Base-by-base conservation (phyloP, 345 rosid species). In the Arabis hirsuta region DNA sequence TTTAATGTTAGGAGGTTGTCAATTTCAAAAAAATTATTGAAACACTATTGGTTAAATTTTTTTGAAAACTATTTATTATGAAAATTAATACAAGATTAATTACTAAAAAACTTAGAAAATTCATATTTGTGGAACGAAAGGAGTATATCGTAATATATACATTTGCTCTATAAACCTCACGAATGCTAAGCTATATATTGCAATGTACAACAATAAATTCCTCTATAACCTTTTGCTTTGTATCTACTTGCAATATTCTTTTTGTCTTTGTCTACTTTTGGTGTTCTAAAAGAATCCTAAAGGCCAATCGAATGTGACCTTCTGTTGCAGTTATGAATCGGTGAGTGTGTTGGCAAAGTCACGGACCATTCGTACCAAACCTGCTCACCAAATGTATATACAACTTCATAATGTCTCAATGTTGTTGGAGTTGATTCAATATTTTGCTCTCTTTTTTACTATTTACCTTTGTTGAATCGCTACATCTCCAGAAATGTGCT, bases 321-420 rank as follows among this genome's bases (percentile, higher is more conserved):
- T 12, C 92, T 92, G 42, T 81, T 87, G 77, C 81, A 58, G 84
- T 90, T 93, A 83, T 87, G 98, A 52, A 88, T 55, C 26, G 94
- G 82, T 3, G 85, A 78, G 8, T 78, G 64, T 41, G 43, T 24
- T 4, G 96, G 97, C 74, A 82, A 83, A 9, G 88, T 42, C 66
- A 86, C 87, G 29, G 86, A 86, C 94, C 98, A 90, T 70, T 93
- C 94, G 27, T 93, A 89, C 97, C 91, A 93, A 67, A 87, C 97
- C 96, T 93, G 74, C 4, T 50, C 6, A 32, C 61, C 43, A 43
- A 57, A n/a, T 56, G 9, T 27, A 45, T 4, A 13, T 47, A 62
- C 44, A 13, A 44, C 4, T 6, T 32, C 36, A 32, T 6, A 32
- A 1, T 6, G 7, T 6, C 36, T 32, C 7, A 5, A 55, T 29